phyloP scores from a whole-genome alignment of 2,329 filamentous ascomycete genomes.

The Claviceps purpurea region DNA sequence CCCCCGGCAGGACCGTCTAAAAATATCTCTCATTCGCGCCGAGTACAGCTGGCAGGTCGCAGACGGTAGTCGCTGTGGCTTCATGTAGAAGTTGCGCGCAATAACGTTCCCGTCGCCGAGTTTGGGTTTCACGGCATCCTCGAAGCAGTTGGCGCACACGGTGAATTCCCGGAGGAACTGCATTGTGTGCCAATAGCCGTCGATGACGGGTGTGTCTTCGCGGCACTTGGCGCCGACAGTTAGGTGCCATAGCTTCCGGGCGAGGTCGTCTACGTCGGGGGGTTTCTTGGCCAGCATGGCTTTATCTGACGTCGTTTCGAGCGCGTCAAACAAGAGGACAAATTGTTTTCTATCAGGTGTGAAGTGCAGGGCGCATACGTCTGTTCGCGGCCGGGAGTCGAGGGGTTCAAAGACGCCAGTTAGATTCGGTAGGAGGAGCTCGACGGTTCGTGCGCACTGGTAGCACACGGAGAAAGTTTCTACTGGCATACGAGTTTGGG shows the following conservation, averaged over 20 bases:
- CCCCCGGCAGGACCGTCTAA: slow-evolving; percentile 49
- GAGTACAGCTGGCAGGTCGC: slow-evolving; percentile 71
- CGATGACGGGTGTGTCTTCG: slow-evolving; percentile 46
- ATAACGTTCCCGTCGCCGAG: slow-evolving; percentile 39
- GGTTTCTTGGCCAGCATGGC: slow-evolving; percentile 30
- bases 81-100: slow-evolving; percentile 51
- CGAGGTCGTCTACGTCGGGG: slow-evolving; percentile 48
- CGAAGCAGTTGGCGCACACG: slow-evolving; percentile 78
- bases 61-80: slow-evolving; percentile 39
- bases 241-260: slow-evolving; percentile 48
- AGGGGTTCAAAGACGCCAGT: slow-evolving; percentile 49
- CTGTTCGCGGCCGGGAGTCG: slow-evolving; percentile 32
- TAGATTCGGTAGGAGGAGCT: slow-evolving; percentile 60
- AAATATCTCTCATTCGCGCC: slow-evolving; percentile 61
- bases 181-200: slow-evolving; percentile 65
- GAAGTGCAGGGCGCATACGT: slow-evolving; percentile 58
- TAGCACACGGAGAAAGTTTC: slow-evolving; percentile 64
- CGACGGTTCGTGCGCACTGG: slow-evolving; percentile 58
- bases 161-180: slow-evolving; percentile 63
- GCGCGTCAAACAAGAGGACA: slow-evolving; percentile 43
- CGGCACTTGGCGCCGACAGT: slow-evolving; percentile 48
- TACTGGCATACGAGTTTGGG: slow-evolving; percentile 48
- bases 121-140: slow-evolving; percentile 62
- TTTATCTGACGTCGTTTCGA: slow-evolving; percentile 43
- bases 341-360: slow-evolving; percentile 38